Percentiles rank a stretch among this genome's conserved stretches.
phyloP scores from a whole-genome alignment of 768 basidiomycete species.

The Coprinopsis cinerea region DNA sequence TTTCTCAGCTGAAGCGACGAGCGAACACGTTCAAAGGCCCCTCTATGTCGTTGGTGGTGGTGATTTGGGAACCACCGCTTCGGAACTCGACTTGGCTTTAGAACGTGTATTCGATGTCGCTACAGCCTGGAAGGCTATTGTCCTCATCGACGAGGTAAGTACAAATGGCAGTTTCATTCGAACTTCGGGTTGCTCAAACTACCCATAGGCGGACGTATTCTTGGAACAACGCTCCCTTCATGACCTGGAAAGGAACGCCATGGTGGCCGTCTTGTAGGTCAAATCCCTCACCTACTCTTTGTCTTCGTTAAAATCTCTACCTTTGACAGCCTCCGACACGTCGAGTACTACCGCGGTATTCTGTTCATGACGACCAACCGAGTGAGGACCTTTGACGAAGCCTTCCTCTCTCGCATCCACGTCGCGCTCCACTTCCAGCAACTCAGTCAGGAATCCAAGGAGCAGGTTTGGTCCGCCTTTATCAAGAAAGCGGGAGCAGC shows the following conservation, averaged over 20 bases:
- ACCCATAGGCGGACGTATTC: constrained; percentile 68
- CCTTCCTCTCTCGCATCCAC: constrained; percentile 63
- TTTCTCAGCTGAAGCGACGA: constrained; percentile 54
- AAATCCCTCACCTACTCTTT: constrained; percentile 2
- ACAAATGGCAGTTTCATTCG: background rate
- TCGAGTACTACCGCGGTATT: constrained; percentile 53
- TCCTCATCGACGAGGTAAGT: constrained; percentile 47
- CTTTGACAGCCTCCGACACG: constrained; percentile 41
- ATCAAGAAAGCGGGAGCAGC: constrained; percentile 37
- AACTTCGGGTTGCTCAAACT: too few species aligned
- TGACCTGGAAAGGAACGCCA: constrained; percentile 61
- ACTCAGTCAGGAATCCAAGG: constrained; percentile 44
- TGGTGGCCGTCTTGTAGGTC: constrained; percentile 62
- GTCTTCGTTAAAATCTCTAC: constrained; percentile 20
- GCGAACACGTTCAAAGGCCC: constrained; percentile 47
- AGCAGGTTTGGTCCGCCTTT: constrained; percentile 62
- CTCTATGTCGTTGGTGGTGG: constrained; percentile 51
- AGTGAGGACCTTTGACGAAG: constrained; percentile 58
- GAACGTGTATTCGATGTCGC: constrained; percentile 46
- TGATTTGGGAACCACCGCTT: constrained; percentile 45
- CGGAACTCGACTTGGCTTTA: constrained; percentile 36
- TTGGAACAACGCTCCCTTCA: constrained; percentile 62
- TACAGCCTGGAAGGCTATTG: constrained; percentile 56
- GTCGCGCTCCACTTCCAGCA: constrained; percentile 62
- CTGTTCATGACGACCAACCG: constrained; percentile 54